These are phyloP conservation scores for Cutaneotrichosporon cyanovorans DNA, from an alignment of 1,284 basidiomycete species.

Conservation along the genomic window DNA sequence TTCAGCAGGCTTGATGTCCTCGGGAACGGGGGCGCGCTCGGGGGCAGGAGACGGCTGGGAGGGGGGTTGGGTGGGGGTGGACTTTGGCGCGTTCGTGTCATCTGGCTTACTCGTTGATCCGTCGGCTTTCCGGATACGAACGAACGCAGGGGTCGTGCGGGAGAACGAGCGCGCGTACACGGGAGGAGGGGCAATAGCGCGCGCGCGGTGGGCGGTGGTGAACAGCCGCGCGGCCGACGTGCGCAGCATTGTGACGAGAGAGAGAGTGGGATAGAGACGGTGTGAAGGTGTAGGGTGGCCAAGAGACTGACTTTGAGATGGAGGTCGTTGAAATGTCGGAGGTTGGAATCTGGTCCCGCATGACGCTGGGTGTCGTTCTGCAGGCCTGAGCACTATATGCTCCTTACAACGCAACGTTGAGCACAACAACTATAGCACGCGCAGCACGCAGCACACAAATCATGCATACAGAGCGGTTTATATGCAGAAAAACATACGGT, in stretches of 20 bases:
- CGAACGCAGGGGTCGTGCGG: slow-evolving; percentile 4
- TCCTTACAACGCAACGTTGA: too few species aligned
- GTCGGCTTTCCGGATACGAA: slow-evolving; percentile 17
- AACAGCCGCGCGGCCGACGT: slow-evolving; percentile 9
- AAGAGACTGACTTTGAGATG: too few species aligned
- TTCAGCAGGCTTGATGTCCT: slow-evolving; percentile 17
- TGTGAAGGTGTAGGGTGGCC: too few species aligned
- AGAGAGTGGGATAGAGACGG: background rate
- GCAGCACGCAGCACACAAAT: too few species aligned
- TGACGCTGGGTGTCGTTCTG: too few species aligned
- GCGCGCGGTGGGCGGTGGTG: background rate
- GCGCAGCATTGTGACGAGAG: slow-evolving; percentile 9
- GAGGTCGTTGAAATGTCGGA: background rate
- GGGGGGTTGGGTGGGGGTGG: background rate
- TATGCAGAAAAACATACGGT: too few species aligned
- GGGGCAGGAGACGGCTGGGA: slow-evolving; percentile 26
- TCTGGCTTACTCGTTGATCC: slow-evolving; percentile 5
- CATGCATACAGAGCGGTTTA: too few species aligned
- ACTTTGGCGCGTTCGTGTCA: background rate
- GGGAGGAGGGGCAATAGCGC: too few species aligned
- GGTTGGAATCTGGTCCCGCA: slow-evolving; percentile 6
- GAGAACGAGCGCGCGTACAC: slow-evolving; percentile 7
- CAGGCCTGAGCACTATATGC: too few species aligned
- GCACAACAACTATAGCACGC: too few species aligned
- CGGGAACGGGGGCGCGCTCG: slow-evolving; percentile 24